These are phyloP conservation scores for Sonneratia alba DNA, from an alignment of 345 rosid species.

Conservation along the genomic window DNA sequence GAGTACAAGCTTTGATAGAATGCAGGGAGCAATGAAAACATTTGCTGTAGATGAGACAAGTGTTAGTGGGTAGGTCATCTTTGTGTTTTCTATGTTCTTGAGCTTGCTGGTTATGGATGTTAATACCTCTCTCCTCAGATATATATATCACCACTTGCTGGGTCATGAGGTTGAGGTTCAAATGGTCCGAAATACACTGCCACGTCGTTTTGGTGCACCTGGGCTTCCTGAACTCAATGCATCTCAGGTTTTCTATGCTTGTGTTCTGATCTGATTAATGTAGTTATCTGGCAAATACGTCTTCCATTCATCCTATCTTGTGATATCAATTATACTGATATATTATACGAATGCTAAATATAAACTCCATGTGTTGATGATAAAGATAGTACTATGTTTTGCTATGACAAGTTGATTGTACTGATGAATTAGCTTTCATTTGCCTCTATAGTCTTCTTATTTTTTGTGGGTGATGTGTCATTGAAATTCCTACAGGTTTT, in stretches of 20 bases:
- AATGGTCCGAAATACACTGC: conserved; percentile 83
- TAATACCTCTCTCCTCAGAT: conserved; percentile 25
- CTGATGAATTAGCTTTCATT: background rate
- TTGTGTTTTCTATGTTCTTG: background rate
- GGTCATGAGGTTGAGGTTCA: conserved; percentile 99
- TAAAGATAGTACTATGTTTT: background rate
- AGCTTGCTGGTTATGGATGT: background rate
- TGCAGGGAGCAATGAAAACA: conserved; percentile 99
- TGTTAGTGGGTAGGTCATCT: conserved; percentile 84
- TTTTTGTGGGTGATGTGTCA: background rate
- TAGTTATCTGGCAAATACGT: background rate
- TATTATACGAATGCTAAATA: background rate
- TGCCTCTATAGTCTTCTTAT: background rate
- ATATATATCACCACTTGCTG: conserved; percentile 89
- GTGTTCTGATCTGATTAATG: background rate
- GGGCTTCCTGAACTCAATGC: conserved; percentile 99
- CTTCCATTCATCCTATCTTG: background rate
- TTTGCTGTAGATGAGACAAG: conserved; percentile 99
- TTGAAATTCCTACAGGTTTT: conserved; percentile 38
- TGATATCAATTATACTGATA: background rate
- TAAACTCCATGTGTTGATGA: background rate
- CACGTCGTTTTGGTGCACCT: conserved; percentile 97
- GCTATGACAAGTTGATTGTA: background rate
- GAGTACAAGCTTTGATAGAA: conserved; percentile 98
- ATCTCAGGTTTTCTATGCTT: conserved; percentile 56